Conservation (phyloP, 2,329 filamentous ascomycete genomes). For the Cladosporium sp. region DNA sequence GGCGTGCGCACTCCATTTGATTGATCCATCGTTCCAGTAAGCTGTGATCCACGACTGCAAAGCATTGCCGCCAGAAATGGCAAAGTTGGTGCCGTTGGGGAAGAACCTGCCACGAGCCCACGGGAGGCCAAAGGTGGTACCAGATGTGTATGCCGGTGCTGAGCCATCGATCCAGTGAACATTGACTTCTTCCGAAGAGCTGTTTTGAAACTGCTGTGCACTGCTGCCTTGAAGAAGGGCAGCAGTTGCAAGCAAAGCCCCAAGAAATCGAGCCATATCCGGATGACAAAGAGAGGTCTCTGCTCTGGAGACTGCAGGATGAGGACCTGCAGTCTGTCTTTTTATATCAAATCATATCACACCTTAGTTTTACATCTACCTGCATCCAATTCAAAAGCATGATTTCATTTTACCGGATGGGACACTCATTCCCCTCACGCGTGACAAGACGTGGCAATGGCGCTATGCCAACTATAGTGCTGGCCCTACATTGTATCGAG, state of each 20-base stretch:
- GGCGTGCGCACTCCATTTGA: conserved; percentile 60
- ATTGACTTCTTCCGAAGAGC: background rate
- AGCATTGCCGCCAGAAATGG: conserved; percentile 20
- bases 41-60: conserved; percentile 56
- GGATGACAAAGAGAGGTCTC: background rate
- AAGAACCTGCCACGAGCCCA: conserved; percentile 36
- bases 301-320: background rate
- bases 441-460: conserved; percentile 11
- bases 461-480: conserved; percentile 3
- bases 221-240: background rate
- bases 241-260: background rate
- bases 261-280: background rate
- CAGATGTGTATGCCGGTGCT: conserved; percentile 21
- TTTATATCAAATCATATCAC: background rate
- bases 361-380: background rate
- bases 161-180: conserved; percentile 12
- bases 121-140: conserved; percentile 38
- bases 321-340: background rate
- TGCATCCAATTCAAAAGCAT: background rate
- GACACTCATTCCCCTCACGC: conserved; percentile 5
- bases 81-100: conserved; percentile 32
- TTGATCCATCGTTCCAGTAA: conserved; percentile 57
- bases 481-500: conserved; percentile 4
- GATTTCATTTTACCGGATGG: conserved; percentile 5
- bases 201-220: background rate